A percentile compares a stretch with the other conserved stretches of the same genome.
phyloP scores from a whole-genome alignment of 768 basidiomycete genomes.

The Cystobasidium tubakii region DNA sequence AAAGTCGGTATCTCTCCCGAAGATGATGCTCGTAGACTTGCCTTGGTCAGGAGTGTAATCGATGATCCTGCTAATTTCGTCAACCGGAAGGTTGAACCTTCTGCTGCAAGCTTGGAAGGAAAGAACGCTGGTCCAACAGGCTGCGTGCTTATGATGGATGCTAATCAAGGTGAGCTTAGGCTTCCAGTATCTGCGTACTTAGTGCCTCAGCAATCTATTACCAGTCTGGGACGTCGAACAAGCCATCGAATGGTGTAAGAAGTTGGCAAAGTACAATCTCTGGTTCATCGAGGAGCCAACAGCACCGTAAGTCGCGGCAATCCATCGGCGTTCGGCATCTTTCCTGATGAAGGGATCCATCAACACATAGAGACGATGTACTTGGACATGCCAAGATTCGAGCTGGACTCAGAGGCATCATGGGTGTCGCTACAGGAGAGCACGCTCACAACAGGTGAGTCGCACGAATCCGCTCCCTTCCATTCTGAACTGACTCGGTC shows the following conservation, averaged over 20 bases:
- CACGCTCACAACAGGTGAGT: conserved; percentile 71
- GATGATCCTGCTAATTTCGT: conserved; percentile 77
- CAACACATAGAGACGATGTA: conserved; percentile 59
- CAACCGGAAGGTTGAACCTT: conserved; percentile 58
- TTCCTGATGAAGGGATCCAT: too few species aligned
- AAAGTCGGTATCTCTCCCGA: conserved; percentile 83
- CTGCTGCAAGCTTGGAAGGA: conserved; percentile 60
- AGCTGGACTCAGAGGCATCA: conserved; percentile 65
- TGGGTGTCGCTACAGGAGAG: conserved; percentile 84
- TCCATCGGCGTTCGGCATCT: not conserved
- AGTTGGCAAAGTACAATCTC: conserved; percentile 71
- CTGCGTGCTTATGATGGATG: conserved; percentile 91
- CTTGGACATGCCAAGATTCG: conserved; percentile 71
- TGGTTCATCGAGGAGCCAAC: conserved; percentile 98
- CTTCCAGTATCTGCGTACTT: not conserved
- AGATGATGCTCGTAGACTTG: conserved; percentile 77
- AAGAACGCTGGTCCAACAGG: conserved; percentile 96
- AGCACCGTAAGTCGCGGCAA: conserved; percentile 55
- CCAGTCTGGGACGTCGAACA: conserved; percentile 82
- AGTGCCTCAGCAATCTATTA: not conserved
- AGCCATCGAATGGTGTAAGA: conserved; percentile 83
- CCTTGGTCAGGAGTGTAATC: conserved; percentile 86
- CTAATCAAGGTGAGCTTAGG: conserved; percentile 62
- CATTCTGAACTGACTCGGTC: not conserved
- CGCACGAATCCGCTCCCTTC: not conserved